Percentiles rank a stretch among this genome's conserved stretches.
Conservation (phyloP, 2,329 filamentous ascomycete species). For the Beauveria australis region DNA sequence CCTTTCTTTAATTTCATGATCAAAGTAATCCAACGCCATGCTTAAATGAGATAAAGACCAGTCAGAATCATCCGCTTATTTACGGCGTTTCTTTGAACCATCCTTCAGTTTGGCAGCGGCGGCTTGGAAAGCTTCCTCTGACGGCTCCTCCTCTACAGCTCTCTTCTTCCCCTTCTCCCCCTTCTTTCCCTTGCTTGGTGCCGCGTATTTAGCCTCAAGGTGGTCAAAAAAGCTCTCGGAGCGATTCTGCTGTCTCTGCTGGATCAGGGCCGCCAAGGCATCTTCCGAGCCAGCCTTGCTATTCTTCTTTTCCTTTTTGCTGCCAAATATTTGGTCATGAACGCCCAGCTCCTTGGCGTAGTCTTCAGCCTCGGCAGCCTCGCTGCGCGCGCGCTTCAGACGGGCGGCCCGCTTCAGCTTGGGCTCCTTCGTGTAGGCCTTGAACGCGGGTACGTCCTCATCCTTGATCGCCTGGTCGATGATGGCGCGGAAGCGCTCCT, state of each 20-base stretch:
- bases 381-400: slow-evolving; percentile 53
- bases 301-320: slow-evolving; percentile 39
- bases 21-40: slow-evolving; percentile 1
- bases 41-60: neutral
- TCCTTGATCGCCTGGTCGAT: slow-evolving; percentile 72
- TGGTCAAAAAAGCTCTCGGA: slow-evolving; percentile 57
- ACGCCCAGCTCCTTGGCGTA: slow-evolving; percentile 68
- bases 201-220: slow-evolving; percentile 68
- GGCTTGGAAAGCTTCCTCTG: slow-evolving; percentile 53
- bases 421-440: slow-evolving; percentile 66
- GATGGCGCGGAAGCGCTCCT: slow-evolving; percentile 72
- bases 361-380: slow-evolving; percentile 65
- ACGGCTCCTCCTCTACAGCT: slow-evolving; percentile 53
- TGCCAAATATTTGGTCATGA: slow-evolving; percentile 58
- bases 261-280: slow-evolving; percentile 65
- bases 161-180: slow-evolving; percentile 39
- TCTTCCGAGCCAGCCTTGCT: slow-evolving; percentile 34
- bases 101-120: slow-evolving; percentile 42
- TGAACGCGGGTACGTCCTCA: slow-evolving; percentile 58
- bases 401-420: slow-evolving; percentile 54
- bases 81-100: slow-evolving; percentile 17
- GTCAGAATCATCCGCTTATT: neutral
- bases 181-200: slow-evolving; percentile 25
- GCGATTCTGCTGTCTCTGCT: slow-evolving; percentile 58
- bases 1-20: neutral